Evolutionary conservation across 768 basidiomycete species (phyloP).

Genomic region (Boletus insuetus): DNA sequence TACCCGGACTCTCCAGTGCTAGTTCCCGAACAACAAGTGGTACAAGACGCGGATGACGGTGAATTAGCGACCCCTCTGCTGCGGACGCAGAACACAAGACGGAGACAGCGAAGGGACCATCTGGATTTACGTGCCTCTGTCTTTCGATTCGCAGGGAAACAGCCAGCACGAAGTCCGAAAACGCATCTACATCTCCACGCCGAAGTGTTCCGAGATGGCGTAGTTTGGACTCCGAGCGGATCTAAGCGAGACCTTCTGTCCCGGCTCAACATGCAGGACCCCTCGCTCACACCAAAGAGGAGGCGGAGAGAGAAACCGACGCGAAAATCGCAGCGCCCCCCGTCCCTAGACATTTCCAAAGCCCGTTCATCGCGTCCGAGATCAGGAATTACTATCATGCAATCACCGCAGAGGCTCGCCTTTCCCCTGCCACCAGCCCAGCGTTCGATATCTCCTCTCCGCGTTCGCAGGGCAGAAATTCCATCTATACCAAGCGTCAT

Average conservation of each 20-base stretch:
- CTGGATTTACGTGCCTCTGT: slow-evolving; percentile 17
- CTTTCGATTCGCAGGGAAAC: slow-evolving; percentile 11
- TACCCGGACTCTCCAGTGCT: too few species aligned
- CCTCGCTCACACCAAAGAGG: not conserved
- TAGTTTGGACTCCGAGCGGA: slow-evolving; percentile 32
- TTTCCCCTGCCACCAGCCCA: slow-evolving; percentile 6
- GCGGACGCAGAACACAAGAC: not conserved
- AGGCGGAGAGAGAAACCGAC: not conserved
- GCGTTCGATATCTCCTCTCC: slow-evolving; percentile 14
- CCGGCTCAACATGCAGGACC: not conserved
- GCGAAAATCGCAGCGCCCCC: not conserved
- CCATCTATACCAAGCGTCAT: not conserved
- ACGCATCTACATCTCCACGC: slow-evolving; percentile 37
- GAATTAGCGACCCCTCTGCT: not conserved
- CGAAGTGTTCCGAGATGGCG: slow-evolving; percentile 30
- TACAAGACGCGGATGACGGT: too few species aligned
- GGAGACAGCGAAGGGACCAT: slow-evolving; percentile 21
- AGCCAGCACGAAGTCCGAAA: slow-evolving; percentile 19
- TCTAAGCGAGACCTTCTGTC: slow-evolving; percentile 15
- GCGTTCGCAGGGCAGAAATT: slow-evolving; percentile 15
- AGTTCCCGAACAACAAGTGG: too few species aligned
- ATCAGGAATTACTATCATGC: slow-evolving; percentile 15
- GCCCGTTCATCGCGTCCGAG: slow-evolving; percentile 10
- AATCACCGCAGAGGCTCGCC: not conserved
- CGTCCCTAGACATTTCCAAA: not conserved